Conservation (phyloP, 257 asterid genomes). For the Echites panduratus region DNA sequence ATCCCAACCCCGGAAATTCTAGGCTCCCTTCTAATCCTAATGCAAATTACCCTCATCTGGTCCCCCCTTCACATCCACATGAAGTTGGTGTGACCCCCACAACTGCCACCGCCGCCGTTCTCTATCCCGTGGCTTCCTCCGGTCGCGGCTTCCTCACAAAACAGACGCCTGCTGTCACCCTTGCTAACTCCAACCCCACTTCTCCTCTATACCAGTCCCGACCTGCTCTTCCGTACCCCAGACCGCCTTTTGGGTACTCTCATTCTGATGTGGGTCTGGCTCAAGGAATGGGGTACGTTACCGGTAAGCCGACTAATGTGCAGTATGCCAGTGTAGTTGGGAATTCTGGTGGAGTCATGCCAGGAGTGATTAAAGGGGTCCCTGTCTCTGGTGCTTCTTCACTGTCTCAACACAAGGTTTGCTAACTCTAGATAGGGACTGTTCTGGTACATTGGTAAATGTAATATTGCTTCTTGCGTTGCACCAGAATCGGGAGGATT, state of each 20-base stretch:
- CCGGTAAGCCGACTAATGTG: conserved; percentile 38
- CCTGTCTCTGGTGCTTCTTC: conserved; percentile 41
- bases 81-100: conserved; percentile 16
- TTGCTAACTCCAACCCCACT: conserved; percentile 13
- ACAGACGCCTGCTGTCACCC: conserved; percentile 20
- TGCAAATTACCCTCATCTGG: conserved; percentile 10
- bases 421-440: not conserved
- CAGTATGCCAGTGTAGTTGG: conserved; percentile 31
- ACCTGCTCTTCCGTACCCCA: conserved; percentile 21
- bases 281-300: conserved; percentile 22
- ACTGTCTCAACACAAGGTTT: conserved; percentile 44
- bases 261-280: conserved; percentile 47
- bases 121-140: conserved; percentile 58
- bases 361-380: conserved; percentile 48
- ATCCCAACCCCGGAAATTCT: conserved; percentile 9
- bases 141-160: conserved; percentile 57
- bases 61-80: conserved; percentile 4
- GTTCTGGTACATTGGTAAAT: not conserved
- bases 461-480: not conserved
- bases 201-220: conserved; percentile 19
- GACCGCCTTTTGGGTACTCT: conserved; percentile 46
- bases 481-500: not conserved
- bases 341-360: conserved; percentile 24
- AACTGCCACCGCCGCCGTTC: conserved; percentile 31
- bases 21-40: conserved; percentile 13